Base-by-base conservation (phyloP, 2,329 filamentous ascomycete species). In the Phaeosphaeriaceae sp. region DNA sequence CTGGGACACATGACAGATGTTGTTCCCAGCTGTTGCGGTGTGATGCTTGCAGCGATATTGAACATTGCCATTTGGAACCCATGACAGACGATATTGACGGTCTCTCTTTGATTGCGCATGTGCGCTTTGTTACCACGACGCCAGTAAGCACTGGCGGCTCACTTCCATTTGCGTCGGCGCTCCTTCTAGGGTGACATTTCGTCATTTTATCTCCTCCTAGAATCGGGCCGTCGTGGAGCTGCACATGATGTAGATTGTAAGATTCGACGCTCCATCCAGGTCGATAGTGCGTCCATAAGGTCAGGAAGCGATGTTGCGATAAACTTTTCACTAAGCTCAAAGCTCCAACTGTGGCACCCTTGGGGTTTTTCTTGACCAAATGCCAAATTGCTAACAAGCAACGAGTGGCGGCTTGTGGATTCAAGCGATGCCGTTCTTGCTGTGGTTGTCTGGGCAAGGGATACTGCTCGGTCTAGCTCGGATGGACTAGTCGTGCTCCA, bases 331-430 rank as follows among this genome's bases (percentile, higher is more conserved):
- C 16, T 16, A 53, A 50, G 50, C 50, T 49, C 11, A 46, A 34
- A 18, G 15, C 12, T 28, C 23, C 13, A 26, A 20, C 16, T 28
- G n/a, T 12, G 13, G 8, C 23, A 13, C 18, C 18, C 15, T 41
- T 6, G 36, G 16, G 13, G 1, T 40, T 23, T 40, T 40, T n/a
- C 39, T 46, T 46, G 35, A 29, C 33, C 12, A 40, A 26, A 53
- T 28, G 34, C 42, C 42, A 43, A 42, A 53, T 30, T 11, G 23
- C 23, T 4, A n/a, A 28, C 42, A 50, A 50, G 46, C 46, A 53
- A 46, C n/a, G 8, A 13, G 20, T 20, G 15, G 6, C 34, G 34
- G 13, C 50, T 46, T 36, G 50, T 33, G 17, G 2, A 11, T 26
- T 18, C 16, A 20, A 20, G 34, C 6, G 20, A n/a, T 46, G 50